Conservation (phyloP, 306 rosid genomes). For the Carpinus fangiana region DNA sequence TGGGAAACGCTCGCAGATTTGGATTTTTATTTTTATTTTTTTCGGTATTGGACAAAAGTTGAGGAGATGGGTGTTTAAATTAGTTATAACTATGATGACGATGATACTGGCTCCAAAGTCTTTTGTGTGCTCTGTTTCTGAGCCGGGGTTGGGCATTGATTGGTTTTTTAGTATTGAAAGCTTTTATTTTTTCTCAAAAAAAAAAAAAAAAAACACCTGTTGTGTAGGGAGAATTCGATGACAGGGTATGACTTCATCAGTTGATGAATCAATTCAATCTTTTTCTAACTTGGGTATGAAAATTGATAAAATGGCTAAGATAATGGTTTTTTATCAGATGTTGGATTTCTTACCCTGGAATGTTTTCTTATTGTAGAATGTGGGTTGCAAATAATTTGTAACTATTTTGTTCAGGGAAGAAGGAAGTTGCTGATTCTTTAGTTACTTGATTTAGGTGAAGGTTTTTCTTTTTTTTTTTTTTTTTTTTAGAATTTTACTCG, state of each 20-base stretch:
- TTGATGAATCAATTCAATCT: neutral
- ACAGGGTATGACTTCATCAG: neutral
- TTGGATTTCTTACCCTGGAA: neutral
- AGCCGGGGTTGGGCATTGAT: conserved; percentile 19
- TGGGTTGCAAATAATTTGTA: neutral
- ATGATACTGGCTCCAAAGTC: neutral
- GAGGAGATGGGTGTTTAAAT: neutral
- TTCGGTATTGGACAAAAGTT: neutral
- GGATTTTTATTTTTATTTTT: neutral
- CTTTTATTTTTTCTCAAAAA: neutral
- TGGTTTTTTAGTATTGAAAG: neutral
- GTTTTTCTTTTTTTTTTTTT: neutral
- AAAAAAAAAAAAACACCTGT: neutral
- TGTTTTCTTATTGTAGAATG: neutral
- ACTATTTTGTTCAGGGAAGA: neutral
- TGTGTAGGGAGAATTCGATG: conserved; percentile 2
- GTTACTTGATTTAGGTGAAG: neutral
- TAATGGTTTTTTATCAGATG: neutral
- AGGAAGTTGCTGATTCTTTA: neutral
- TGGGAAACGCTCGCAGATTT: neutral
- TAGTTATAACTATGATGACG: neutral
- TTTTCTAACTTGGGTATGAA: neutral
- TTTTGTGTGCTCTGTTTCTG: conserved; percentile 19
- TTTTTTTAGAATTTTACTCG: neutral
- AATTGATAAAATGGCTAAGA: neutral